Evolutionary conservation across 495 filamentous ascomycete genomes (phyloP), one percentile per base, ranked within the genome.

Genomic region (Aspergillus coremiiformis): DNA sequence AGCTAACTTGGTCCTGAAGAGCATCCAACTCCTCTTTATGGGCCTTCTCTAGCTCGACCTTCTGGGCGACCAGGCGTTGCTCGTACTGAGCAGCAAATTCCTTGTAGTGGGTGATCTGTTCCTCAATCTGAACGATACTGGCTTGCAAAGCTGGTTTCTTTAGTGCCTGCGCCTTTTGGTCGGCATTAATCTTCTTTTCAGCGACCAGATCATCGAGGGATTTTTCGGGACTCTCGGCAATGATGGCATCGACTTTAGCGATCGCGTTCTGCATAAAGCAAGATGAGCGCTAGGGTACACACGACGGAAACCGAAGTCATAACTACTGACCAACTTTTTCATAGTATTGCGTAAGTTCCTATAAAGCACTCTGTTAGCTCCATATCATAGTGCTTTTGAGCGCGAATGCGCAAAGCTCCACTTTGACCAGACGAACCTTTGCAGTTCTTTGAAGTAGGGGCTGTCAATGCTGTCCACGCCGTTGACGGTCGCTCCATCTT

Each of bases 141-240:
- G 82, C 79, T 61, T 89, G 86, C 12, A 96, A 81, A 14, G 77
- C 67, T n/a, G 93, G 92, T 64, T 95, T 97, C 79, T 94, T 95
- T 54, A 85, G 70, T 21, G 83, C 81, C 70, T 96, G 87, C 7
- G 86, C 83, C 67, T 90, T 94, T 68, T 97, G 90, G 68, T 99
- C 94, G 58, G 70, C 57, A 65, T 97, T 99, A 77, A 99, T 91
- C 66, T 92, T 87, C 71, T 86, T 87, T 47, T 78, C 66, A 8
- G 76, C 69, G 12, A 96, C 84, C 24, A 96, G 81, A n/a, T 93
- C 82, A 48, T 96, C 91, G 42, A 96, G 82, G 2, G 81, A 78
- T 66, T 84, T 84, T 59, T 68, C 80, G 24, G 81, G 78, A 72
- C 95, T 84, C 64, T 90, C 87, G 33, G 81, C 83, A 62, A 95